A percentile compares a stretch with the other conserved stretches of the same genome.
These are phyloP conservation scores for Globisporangium radiosum DNA, from an alignment of 352 stramenopile genomes.

Conservation along the genomic window DNA sequence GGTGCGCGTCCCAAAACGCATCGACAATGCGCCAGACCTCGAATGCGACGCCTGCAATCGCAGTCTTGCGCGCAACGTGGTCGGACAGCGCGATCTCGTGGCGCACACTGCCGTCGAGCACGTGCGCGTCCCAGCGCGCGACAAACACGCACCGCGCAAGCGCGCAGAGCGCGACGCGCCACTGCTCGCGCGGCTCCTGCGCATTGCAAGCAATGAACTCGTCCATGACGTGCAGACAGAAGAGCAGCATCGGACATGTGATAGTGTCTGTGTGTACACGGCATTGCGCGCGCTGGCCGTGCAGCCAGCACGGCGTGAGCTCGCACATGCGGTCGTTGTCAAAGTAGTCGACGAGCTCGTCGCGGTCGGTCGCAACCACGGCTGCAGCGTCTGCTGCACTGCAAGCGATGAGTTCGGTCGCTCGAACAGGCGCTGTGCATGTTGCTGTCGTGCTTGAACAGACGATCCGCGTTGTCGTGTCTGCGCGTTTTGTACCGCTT, in stretches of 20 bases:
- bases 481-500: no score
- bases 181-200: slow-evolving; percentile 24
- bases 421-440: no score
- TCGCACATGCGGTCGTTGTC: slow-evolving; percentile 63
- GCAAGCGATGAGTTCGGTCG: slow-evolving; percentile 16
- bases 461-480: no score
- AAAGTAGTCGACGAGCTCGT: slow-evolving; percentile 62
- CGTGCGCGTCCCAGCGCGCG: slow-evolving; percentile 41
- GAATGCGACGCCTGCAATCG: slow-evolving; percentile 32
- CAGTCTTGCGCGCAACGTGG: slow-evolving; percentile 26
- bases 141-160: slow-evolving; percentile 51
- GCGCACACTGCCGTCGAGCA: slow-evolving; percentile 7
- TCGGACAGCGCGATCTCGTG: slow-evolving; percentile 24
- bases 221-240: slow-evolving; percentile 67
- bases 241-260: slow-evolving; percentile 56
- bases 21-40: slow-evolving; percentile 58
- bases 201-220: slow-evolving; percentile 50
- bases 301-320: slow-evolving; percentile 52
- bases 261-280: slow-evolving; percentile 29
- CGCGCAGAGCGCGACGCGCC: slow-evolving; percentile 40
- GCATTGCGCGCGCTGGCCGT: slow-evolving; percentile 28
- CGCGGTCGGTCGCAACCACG: not conserved
- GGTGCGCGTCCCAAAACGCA: slow-evolving; percentile 53
- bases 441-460: no score
- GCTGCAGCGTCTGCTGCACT: not conserved